These are phyloP conservation scores for Solanum pinnatisectum DNA, from an alignment of 257 asterid species.

Conservation along the genomic window DNA sequence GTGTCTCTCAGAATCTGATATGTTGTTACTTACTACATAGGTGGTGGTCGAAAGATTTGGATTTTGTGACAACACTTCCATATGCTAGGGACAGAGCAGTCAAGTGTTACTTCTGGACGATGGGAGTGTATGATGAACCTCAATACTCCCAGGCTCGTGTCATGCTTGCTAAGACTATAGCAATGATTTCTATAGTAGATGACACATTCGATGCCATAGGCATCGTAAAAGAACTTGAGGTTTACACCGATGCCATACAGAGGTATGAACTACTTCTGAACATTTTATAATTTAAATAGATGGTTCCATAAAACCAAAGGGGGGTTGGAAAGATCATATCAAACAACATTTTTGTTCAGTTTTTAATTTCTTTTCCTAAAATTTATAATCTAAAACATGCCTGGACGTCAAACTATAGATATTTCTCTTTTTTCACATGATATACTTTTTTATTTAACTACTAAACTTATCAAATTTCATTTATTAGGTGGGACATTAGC, in stretches of 20 bases:
- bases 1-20: background rate
- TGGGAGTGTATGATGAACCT: constrained; percentile 9
- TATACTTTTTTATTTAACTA: no score
- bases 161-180: background rate
- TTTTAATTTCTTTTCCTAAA: no score
- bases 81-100: constrained; percentile 21
- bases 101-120: constrained; percentile 13
- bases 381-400: background rate
- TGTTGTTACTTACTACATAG: background rate
- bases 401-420: background rate
- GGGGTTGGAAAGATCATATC: no score
- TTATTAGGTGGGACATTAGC: background rate
- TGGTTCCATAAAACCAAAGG: no score
- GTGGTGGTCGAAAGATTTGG: background rate
- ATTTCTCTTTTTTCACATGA: background rate
- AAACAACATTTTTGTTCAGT: no score
- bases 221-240: background rate
- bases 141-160: background rate
- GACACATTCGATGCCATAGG: background rate
- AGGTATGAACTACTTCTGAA: background rate
- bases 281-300: no score
- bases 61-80: constrained; percentile 2
- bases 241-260: background rate
- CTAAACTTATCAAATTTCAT: background rate
- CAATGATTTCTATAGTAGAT: background rate